Evolutionary conservation across 2,329 filamentous ascomycete genomes (phyloP).

Genomic region (Camillea tinctor): DNA sequence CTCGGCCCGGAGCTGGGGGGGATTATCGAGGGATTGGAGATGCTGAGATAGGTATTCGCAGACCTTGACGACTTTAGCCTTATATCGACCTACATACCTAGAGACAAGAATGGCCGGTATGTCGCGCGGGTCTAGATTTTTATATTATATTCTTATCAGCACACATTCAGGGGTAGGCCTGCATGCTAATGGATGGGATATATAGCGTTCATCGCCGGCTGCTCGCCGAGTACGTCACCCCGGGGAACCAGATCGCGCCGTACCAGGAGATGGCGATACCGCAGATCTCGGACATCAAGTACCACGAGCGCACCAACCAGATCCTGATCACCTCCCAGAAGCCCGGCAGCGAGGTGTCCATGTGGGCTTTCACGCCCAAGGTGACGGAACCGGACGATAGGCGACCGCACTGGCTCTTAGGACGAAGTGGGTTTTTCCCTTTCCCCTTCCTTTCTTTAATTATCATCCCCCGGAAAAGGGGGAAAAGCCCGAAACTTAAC

Average conservation of each 20-base stretch:
- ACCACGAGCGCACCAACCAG: conserved; percentile 41
- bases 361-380: conserved; percentile 40
- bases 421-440: conserved; percentile 10
- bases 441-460: background rate
- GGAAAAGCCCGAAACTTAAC: no score
- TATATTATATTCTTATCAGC: background rate
- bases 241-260: conserved; percentile 5
- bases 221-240: conserved; percentile 19
- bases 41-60: conserved; percentile 21
- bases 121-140: conserved; percentile 7
- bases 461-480: no score
- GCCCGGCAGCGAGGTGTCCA: conserved; percentile 31
- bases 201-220: conserved; percentile 22
- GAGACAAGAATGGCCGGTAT: conserved; percentile 43
- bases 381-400: conserved; percentile 27
- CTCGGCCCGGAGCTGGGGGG: background rate
- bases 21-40: background rate
- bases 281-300: conserved; percentile 48
- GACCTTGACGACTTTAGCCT: conserved; percentile 36
- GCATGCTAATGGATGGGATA: background rate
- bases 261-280: conserved; percentile 36
- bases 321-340: conserved; percentile 43
- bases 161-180: background rate
- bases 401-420: conserved; percentile 38
- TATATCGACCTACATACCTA: conserved; percentile 42